Conservation (phyloP, 2,329 filamentous ascomycete genomes). For the Talaromyces sp. region DNA sequence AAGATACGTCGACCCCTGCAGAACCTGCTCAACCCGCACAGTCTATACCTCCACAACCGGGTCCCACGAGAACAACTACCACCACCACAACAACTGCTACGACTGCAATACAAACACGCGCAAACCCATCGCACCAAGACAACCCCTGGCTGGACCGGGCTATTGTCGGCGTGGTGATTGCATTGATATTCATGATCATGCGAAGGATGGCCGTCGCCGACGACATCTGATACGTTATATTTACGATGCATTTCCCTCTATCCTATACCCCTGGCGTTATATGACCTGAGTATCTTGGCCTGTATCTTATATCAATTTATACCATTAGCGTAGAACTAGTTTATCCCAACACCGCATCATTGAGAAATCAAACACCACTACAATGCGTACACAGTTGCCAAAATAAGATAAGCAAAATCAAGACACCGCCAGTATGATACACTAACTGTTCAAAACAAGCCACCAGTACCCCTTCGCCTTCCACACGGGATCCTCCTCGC, state of each 20-base stretch:
- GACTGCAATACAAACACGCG: not conserved
- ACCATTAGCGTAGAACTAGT: not conserved
- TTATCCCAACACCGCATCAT: not conserved
- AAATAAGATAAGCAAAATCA: not conserved
- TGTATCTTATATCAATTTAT: not conserved
- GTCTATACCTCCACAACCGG: conserved; percentile 9
- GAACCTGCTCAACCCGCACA: not conserved
- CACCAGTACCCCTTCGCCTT: conserved; percentile 35
- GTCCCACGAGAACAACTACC: conserved; percentile 16
- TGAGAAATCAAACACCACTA: not conserved
- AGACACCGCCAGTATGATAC: not conserved
- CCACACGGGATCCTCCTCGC: conserved; percentile 25
- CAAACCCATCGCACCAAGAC: conserved; percentile 31
- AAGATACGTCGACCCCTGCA: not conserved
- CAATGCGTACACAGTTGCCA: not conserved
- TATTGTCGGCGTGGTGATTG: conserved; percentile 66
- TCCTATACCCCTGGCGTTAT: not conserved
- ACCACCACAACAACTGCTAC: not conserved
- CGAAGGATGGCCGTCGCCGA: conserved; percentile 36
- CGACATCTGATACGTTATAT: conserved; percentile 1
- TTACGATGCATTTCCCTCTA: not conserved
- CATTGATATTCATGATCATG: conserved; percentile 64
- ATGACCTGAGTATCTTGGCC: not conserved
- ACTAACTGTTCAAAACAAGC: conserved; percentile 23
- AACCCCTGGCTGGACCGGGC: conserved; percentile 74